A percentile compares a stretch with the other conserved stretches of the same genome.
These are phyloP conservation scores for Pontederia crassipes DNA, from an alignment of 176 grass and related monocot species.

Conservation along the genomic window DNA sequence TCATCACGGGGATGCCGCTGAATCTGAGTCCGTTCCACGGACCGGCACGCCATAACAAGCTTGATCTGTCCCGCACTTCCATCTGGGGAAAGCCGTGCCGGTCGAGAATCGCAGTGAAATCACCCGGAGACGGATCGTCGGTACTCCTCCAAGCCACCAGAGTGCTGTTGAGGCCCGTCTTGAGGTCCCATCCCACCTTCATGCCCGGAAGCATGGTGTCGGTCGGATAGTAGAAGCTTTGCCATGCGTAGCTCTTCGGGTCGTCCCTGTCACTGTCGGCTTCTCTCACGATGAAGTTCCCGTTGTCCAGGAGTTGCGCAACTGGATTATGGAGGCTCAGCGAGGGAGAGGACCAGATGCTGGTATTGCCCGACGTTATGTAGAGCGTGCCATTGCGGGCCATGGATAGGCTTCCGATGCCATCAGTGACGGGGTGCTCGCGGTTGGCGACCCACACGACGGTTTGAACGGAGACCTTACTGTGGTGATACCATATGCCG, in stretches of 20 bases:
- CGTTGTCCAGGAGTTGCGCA: too few relatives aligned
- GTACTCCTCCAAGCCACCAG: slow-evolving; percentile 29
- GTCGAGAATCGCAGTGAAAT: slow-evolving; percentile 21
- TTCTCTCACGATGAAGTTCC: too few relatives aligned
- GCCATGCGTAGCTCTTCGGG: too few relatives aligned
- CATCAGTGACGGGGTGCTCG: slow-evolving; percentile 15
- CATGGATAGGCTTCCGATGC: neutral
- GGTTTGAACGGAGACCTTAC: slow-evolving; percentile 19
- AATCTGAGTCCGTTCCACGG: slow-evolving; percentile 42
- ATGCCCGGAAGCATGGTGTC: too few relatives aligned
- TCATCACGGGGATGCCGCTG: slow-evolving; percentile 45
- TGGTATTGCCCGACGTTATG: too few relatives aligned
- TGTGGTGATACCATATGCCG: slow-evolving; percentile 57
- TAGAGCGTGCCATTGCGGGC: too few relatives aligned
- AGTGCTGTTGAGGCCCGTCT: slow-evolving; percentile 26
- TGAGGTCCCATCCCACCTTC: slow-evolving; percentile 21
- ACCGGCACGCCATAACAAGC: slow-evolving; percentile 14
- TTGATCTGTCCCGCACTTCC: slow-evolving; percentile 9
- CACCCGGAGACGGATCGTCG: slow-evolving; percentile 23
- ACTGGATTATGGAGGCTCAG: too few relatives aligned
- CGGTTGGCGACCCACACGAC: slow-evolving; percentile 85
- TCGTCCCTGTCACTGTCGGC: too few relatives aligned
- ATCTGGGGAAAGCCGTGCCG: slow-evolving; percentile 34
- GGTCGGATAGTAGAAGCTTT: too few relatives aligned
- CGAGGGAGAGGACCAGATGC: too few relatives aligned